Evolutionary conservation across 192 early-diverging fungal species (phyloP).

Genomic region (Coemansia brasiliensis): DNA sequence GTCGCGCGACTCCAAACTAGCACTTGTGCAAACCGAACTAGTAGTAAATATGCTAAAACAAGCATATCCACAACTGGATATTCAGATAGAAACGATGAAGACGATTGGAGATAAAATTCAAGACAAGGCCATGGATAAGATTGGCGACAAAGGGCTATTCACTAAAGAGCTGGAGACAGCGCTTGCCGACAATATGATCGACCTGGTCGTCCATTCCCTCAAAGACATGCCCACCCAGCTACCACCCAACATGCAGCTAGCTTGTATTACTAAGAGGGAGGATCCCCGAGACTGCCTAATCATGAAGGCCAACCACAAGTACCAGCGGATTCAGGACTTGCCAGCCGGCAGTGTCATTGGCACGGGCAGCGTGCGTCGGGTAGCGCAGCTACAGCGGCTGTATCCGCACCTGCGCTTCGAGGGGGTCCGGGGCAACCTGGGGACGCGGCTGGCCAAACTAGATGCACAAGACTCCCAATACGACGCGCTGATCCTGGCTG

Average conservation of each 20-base stretch:
- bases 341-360: conserved; percentile 78
- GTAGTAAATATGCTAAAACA: conserved; percentile 61
- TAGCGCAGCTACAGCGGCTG: conserved; percentile 77
- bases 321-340: conserved; percentile 61
- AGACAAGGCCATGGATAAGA: conserved; percentile 80
- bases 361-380: conserved; percentile 83
- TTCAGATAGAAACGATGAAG: conserved; percentile 63
- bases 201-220: conserved; percentile 90
- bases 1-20: conserved; percentile 83
- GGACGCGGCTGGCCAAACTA: conserved; percentile 86
- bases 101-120: conserved; percentile 82
- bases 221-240: conserved; percentile 91
- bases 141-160: conserved; percentile 88
- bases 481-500: conserved; percentile 80
- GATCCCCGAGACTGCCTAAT: conserved; percentile 90
- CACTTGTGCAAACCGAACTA: conserved; percentile 81
- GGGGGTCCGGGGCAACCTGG: conserved; percentile 81
- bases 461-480: conserved; percentile 66
- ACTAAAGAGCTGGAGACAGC: conserved; percentile 89
- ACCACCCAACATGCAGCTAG: conserved; percentile 78
- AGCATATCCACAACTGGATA: conserved; percentile 45
- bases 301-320: conserved; percentile 44
- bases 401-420: conserved; percentile 77
- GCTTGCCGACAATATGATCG: conserved; percentile 63
- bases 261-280: conserved; percentile 82